Evolutionary conservation across 2,329 filamentous ascomycete genomes (phyloP).

Genomic region (Dactylonectria estremocensis): DNA sequence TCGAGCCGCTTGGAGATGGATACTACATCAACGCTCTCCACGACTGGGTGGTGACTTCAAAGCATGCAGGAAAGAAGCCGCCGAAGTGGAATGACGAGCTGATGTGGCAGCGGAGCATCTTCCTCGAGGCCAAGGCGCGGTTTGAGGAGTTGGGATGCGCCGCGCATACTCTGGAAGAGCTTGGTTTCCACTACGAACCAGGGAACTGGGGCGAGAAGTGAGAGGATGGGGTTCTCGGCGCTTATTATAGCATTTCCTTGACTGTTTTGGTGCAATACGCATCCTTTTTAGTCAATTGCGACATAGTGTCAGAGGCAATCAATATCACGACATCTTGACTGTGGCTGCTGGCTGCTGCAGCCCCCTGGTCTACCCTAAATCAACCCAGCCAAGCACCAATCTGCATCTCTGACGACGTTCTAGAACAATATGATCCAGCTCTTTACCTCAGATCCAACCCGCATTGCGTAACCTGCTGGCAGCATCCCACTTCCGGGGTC

Average conservation of each 20-base stretch:
- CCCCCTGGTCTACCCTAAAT: slow-evolving; percentile 13
- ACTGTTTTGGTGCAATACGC: slow-evolving; percentile 8
- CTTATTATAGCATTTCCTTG: background rate
- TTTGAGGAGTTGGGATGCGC: slow-evolving; percentile 78
- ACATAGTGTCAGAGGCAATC: slow-evolving; percentile 11
- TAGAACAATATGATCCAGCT: background rate
- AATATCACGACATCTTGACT: slow-evolving; percentile 29
- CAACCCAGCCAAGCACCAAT: background rate
- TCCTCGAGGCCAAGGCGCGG: slow-evolving; percentile 78
- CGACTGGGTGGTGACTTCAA: slow-evolving; percentile 70
- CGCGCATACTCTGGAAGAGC: slow-evolving; percentile 77
- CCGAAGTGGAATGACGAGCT: slow-evolving; percentile 80
- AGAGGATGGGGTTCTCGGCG: slow-evolving; percentile 9
- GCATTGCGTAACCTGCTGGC: slow-evolving; percentile 18
- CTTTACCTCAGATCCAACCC: slow-evolving; percentile 14
- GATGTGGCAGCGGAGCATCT: slow-evolving; percentile 80
- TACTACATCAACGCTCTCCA: slow-evolving; percentile 79
- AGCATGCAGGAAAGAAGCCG: slow-evolving; percentile 74
- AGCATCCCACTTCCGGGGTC: slow-evolving; percentile 31
- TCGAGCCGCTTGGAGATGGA: slow-evolving; percentile 66
- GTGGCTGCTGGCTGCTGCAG: slow-evolving; percentile 1
- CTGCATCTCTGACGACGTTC: background rate
- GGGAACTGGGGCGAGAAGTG: slow-evolving; percentile 18
- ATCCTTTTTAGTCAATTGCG: slow-evolving; percentile 7
- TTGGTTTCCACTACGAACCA: slow-evolving; percentile 76